Base-by-base conservation (phyloP, 306 rosid genomes). In the Phaseolus lunatus region DNA sequence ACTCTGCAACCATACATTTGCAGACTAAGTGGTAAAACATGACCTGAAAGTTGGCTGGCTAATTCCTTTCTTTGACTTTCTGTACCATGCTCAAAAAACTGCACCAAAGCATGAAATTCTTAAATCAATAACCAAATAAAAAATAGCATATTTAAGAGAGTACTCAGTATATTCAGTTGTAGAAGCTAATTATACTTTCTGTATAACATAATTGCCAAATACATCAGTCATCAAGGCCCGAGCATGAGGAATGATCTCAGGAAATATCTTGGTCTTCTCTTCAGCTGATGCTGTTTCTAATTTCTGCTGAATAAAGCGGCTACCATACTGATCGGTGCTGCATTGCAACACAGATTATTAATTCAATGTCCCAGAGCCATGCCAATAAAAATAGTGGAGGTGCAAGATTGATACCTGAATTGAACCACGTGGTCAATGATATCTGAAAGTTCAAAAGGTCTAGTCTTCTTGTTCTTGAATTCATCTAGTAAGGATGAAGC, bases 1-100 rank as follows among this genome's bases (percentile, higher is more conserved):
- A 92, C 99, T 82, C 99, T 85, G 90, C 99, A 92, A 58, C 97
- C 99, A 84, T 95, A 95, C 97, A 95, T 95, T 87, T 95, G 97
- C 80, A 95, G 94, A 87, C 99, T 95, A 56, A 95, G 93, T 62
- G 96, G 91, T 85, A 92, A 89, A 85, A 95, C 92, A 79, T 95
- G 96, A 63, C 93, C 96, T 19, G 89, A 85, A 59, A 92, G 87
- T 85, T 92, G 96, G 83, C 83, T 66, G 48, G 92, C 97, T 77
- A 95, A 73, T 71, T 95, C 97, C 73, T 84, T 91, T 84, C 96
- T 88, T 82, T 95, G 97, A 77, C 80, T 87, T 81, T 84, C 92
- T 24, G 93, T 87, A 73, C 99, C 99, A 82, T 95, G 92, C 91
- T 95, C 97, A 80, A 95, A 95, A 81, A 95, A 87, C 97, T 95